Conservation (phyloP, 805 yeast species). For the Priceomyces haplophilus region DNA sequence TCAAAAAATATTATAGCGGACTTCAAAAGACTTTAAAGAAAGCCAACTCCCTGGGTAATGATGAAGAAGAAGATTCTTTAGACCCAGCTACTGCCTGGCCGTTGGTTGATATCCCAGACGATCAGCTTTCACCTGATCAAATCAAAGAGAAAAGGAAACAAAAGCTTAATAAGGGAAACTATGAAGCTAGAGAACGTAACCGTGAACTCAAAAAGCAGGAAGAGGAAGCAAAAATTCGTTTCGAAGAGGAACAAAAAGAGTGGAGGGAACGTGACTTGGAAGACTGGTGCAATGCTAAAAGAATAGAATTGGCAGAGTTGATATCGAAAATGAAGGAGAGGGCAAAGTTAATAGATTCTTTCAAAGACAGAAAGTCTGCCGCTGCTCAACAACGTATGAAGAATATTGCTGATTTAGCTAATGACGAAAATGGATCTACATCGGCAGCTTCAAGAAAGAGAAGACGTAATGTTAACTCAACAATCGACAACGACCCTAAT, state of each 20-base stretch:
- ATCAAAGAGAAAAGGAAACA: conserved; percentile 86
- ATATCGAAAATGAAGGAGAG: conserved; percentile 65
- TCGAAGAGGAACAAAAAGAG: conserved; percentile 61
- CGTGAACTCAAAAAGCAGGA: conserved; percentile 74
- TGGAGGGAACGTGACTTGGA: conserved; percentile 74
- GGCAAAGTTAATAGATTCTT: conserved; percentile 65
- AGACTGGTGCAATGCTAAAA: conserved; percentile 76
- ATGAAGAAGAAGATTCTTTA: conserved; percentile 28
- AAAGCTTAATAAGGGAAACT: conserved; percentile 75
- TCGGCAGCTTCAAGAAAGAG: conserved; percentile 48
- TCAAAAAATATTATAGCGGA: conserved; percentile 59
- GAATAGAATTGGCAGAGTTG: conserved; percentile 56
- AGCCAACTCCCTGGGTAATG: conserved; percentile 59
- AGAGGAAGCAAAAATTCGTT: conserved; percentile 55
- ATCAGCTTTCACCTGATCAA: conserved; percentile 72
- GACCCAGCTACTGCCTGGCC: conserved; percentile 64
- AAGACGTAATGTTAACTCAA: conserved; percentile 48
- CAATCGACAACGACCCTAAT: conserved; percentile 85
- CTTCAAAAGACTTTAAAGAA: conserved; percentile 68
- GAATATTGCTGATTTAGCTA: conserved; percentile 80
- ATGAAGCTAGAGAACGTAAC: conserved; percentile 82
- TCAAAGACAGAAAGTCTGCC: conserved; percentile 82
- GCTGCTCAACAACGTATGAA: conserved; percentile 94
- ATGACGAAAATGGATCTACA: conserved; percentile 54
- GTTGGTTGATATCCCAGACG: conserved; percentile 79